Percentiles rank a stretch among this genome's conserved stretches.
Conservation (phyloP, 768 basidiomycete genomes). For the Pulveroboletus sp. region DNA sequence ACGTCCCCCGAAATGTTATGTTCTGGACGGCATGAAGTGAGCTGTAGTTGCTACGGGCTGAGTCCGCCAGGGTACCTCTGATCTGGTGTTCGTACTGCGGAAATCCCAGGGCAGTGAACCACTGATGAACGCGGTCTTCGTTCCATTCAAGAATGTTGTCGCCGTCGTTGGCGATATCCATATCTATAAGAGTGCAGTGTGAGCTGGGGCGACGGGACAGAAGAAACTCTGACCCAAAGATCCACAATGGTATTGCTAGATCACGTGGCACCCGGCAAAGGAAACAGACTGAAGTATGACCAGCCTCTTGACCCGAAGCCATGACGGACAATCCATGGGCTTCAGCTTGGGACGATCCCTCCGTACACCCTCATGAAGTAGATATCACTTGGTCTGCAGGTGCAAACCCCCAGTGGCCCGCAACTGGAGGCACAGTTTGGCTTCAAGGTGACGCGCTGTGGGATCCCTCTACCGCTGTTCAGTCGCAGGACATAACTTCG, state of each 20-base stretch:
- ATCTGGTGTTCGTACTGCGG: conserved; percentile 82
- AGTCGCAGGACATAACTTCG: background rate
- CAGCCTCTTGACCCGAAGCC: background rate
- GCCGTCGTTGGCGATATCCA: conserved; percentile 27
- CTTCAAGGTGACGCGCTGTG: background rate
- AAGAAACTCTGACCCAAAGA: background rate
- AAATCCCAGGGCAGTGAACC: conserved; percentile 73
- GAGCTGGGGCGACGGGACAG: background rate
- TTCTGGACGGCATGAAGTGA: conserved; percentile 43
- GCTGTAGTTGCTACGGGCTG: background rate
- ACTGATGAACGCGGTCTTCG: conserved; percentile 73
- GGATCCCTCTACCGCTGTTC: background rate
- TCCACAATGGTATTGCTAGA: conserved; percentile 2
- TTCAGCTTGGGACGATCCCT: background rate
- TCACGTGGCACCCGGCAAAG: conserved; percentile 13
- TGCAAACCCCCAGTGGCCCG: background rate
- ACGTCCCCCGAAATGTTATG: conserved; percentile 92
- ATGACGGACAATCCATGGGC: conserved; percentile 71
- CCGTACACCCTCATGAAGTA: background rate
- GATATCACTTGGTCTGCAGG: background rate
- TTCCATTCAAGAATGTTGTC: conserved; percentile 58
- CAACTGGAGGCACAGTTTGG: conserved; percentile 41
- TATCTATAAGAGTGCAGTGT: conserved; percentile 13
- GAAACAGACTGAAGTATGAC: background rate
- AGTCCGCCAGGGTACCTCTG: conserved; percentile 45